Base-by-base conservation (phyloP, 192 early-diverging fungal genomes). In the Spizellomyces sp. region DNA sequence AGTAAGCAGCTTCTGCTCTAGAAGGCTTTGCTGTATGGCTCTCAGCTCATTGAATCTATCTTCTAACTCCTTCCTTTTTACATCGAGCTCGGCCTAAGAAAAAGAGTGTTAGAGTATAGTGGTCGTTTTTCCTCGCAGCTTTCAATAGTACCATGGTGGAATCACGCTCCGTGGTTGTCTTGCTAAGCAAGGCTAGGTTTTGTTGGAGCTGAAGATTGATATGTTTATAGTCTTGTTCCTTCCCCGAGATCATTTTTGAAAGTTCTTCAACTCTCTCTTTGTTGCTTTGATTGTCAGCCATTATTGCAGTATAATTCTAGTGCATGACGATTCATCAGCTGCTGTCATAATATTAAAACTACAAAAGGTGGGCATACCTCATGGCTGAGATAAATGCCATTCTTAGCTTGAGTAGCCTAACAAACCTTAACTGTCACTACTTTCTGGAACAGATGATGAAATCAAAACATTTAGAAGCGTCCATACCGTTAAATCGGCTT, bases 381-480 rank as follows among this genome's bases (percentile, higher is more conserved):
- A 4, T 70, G 75, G 0, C 91, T 80, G 58, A 96, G 74, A 62
- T 83, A 96, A 56, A 96, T 87, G 0, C 96, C 96, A 54, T 89
- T 90, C 63, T 90, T 91, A 6, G 95, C 92, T 12, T 95, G 87
- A 0, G 93, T 82, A 0, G 92, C 93, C 66, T 74, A 45, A n/a
- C 67, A 8, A 4, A 14, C 27, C 3, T 36, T 3, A 36, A 36
- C 0, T 2, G 27, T 36, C 27, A 36, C 27, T 36, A 36, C 27
- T 36, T 36, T 36, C 27, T 36, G 27, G 27, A 36, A 36, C 27
- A 19, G 50, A 19, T 54, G 17, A 19, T 12, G 4, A 54, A 12
- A 21, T 76, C 12, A 54, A 12, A 21, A 67, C 12, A n/a, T 63
- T 66, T 46, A 14, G 21, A 74, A 17, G n/a, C 47, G 56, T 76